phyloP scores from a whole-genome alignment of 495 filamentous ascomycete species.

The Neurospora pannonica region DNA sequence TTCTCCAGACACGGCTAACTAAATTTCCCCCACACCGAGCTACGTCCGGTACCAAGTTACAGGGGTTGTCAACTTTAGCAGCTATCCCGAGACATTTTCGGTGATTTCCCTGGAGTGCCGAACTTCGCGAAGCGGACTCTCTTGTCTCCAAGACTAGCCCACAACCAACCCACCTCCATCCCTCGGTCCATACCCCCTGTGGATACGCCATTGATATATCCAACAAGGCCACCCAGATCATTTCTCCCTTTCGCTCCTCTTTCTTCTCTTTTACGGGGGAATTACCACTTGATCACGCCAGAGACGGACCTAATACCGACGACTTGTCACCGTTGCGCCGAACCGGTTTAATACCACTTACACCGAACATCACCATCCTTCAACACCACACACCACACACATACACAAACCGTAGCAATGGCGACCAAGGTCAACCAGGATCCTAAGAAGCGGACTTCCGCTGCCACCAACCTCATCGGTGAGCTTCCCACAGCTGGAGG shows the following conservation, averaged over 20 bases:
- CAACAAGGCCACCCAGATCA: background rate
- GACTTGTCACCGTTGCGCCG: background rate
- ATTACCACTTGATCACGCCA: background rate
- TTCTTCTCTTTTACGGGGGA: background rate
- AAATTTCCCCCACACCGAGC: background rate
- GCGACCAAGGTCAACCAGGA: slow-evolving; percentile 45
- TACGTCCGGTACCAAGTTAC: background rate
- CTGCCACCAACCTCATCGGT: slow-evolving; percentile 93
- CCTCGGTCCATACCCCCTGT: background rate
- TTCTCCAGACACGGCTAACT: background rate
- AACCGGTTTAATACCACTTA: background rate
- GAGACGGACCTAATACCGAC: background rate
- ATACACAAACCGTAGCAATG: slow-evolving; percentile 20
- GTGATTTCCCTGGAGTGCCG: background rate
- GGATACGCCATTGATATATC: background rate
- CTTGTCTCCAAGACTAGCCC: background rate
- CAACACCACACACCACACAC: background rate
- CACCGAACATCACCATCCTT: background rate
- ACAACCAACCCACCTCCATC: background rate
- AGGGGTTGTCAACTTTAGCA: background rate
- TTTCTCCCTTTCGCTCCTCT: background rate
- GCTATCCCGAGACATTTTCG: background rate
- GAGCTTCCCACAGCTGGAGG: slow-evolving; percentile 15
- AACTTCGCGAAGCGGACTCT: background rate
- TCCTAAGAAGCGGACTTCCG: slow-evolving; percentile 71